Percentiles rank a stretch among this genome's conserved stretches.
These are phyloP conservation scores for Colletotrichum sp. DNA, from an alignment of 2,329 filamentous ascomycete species.

Conservation along the genomic window DNA sequence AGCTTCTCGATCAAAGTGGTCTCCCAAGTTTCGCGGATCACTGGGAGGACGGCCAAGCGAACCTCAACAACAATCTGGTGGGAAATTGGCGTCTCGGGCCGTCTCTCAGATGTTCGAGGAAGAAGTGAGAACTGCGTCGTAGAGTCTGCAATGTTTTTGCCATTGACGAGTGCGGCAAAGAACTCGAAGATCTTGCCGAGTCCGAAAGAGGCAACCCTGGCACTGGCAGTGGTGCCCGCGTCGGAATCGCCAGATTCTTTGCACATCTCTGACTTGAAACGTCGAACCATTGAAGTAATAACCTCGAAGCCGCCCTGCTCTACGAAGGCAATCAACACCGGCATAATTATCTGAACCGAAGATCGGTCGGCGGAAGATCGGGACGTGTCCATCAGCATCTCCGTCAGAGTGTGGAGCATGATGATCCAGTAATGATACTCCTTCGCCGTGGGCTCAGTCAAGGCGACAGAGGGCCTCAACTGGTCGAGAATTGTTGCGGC, in stretches of 20 bases:
- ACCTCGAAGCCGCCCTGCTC: constrained; percentile 76
- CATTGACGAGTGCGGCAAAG: constrained; percentile 76
- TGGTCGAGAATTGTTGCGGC: constrained; percentile 74
- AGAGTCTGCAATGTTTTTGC: constrained; percentile 83
- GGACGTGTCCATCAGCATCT: constrained; percentile 73
- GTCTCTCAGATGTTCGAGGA: constrained; percentile 43
- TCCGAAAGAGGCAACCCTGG: constrained; percentile 41
- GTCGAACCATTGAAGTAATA: constrained; percentile 73
- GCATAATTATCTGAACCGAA: constrained; percentile 65
- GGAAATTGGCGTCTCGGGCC: constrained; percentile 48
- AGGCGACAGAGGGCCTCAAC: constrained; percentile 54
- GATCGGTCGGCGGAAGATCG: constrained; percentile 53
- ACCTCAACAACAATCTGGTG: constrained; percentile 87
- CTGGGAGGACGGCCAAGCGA: constrained; percentile 78
- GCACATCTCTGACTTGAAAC: constrained; percentile 66
- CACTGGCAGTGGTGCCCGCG: constrained; percentile 12
- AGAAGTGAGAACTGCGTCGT: constrained; percentile 57
- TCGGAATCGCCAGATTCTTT: constrained; percentile 29
- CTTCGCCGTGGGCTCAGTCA: constrained; percentile 55
- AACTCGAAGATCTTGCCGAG: constrained; percentile 87
- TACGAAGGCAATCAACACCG: constrained; percentile 88
- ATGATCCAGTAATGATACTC: constrained; percentile 84
- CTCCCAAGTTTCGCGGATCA: constrained; percentile 82
- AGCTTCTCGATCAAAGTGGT: constrained; percentile 84
- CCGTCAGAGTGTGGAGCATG: constrained; percentile 77